Base-by-base conservation (phyloP, 306 rosid genomes). In the Casuarina equisetifolia region DNA sequence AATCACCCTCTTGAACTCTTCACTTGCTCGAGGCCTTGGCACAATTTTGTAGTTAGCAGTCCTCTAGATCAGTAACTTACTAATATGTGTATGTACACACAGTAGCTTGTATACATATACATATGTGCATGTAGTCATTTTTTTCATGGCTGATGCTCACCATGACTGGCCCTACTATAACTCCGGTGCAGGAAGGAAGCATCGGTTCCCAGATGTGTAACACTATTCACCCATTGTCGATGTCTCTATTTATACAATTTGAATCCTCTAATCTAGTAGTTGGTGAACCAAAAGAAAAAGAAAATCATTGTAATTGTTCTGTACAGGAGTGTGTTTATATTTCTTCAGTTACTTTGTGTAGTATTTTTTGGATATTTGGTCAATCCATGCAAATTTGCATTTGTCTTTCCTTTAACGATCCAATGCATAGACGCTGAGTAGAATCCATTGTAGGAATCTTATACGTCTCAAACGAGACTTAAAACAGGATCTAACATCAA, bases 21-120 rank as follows among this genome's bases (percentile, higher is more conserved):
- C 68, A 25, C 71, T 80, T 68, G 69, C 59, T 4, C 13, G 15
- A 39, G 69, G 76, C 84, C 76, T 77, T 61, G 85, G 73, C 81
- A 84, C 92, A 91, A 86, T 96, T 96, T 96, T 96, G 99, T 78
- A 90, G 94, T 66, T 90, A 96, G 97, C 58, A 48, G 80, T 82
- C 82, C 79, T 73, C 76, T 77, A 50, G 73, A 78, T 78, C 53
- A 76, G 88, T 74, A 74, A 80, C 68, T 70, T 69, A 50, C 54
- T 35, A 68, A 45, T 79, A 84, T 85, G 88, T 80, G 58, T 85
- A 82, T 88, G 93, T 85, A 81, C 85, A 90, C 82, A 86, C 82
- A 76, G 42, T 84, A 78, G 89, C 74, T 61, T 62, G 51, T 85
- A 70, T 81, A 73, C 79, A 59, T 74, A 64, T 57, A 49, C 73